A percentile compares a stretch with the other conserved stretches of the same genome.
Conservation (phyloP, 2,329 filamentous ascomycete genomes). For the Cercospora sesami region DNA sequence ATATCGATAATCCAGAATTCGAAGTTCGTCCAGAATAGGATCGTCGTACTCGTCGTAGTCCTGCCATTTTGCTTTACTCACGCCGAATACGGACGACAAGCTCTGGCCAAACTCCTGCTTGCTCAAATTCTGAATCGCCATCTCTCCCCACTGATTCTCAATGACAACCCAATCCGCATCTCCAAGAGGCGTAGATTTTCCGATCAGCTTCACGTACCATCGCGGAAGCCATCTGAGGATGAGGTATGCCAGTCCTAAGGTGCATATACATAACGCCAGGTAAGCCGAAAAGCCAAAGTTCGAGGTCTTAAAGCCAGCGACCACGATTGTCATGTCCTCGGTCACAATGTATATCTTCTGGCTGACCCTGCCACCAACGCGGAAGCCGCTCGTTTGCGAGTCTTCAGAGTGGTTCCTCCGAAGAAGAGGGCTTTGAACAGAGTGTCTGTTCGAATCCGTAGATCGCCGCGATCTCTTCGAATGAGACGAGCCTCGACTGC, state of each 20-base stretch:
- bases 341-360: constrained; percentile 93
- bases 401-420: constrained; percentile 69
- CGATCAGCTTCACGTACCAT: constrained; percentile 77
- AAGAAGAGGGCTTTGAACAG: constrained; percentile 59
- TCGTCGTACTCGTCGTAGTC: constrained; percentile 73
- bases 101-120: constrained; percentile 60
- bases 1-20: constrained; percentile 87
- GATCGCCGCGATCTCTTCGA: constrained; percentile 49
- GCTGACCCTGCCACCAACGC: constrained; percentile 64
- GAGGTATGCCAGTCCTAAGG: constrained; percentile 77
- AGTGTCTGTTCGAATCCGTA: constrained; percentile 23
- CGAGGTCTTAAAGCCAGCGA: constrained; percentile 87
- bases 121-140: constrained; percentile 71
- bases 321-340: constrained; percentile 89
- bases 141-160: constrained; percentile 97
- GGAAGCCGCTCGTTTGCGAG: constrained; percentile 65
- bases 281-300: constrained; percentile 68
- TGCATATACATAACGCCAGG: constrained; percentile 66
- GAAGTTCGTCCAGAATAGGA: constrained; percentile 71
- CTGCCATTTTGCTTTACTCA: constrained; percentile 61
- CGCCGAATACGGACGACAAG: constrained; percentile 69
- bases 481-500: constrained; percentile 26
- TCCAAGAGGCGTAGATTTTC: constrained; percentile 65
- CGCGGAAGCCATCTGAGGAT: constrained; percentile 85
- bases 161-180: constrained; percentile 89